Conservation (phyloP, 805 yeast genomes). For the Wickerhamiella brachini region DNA sequence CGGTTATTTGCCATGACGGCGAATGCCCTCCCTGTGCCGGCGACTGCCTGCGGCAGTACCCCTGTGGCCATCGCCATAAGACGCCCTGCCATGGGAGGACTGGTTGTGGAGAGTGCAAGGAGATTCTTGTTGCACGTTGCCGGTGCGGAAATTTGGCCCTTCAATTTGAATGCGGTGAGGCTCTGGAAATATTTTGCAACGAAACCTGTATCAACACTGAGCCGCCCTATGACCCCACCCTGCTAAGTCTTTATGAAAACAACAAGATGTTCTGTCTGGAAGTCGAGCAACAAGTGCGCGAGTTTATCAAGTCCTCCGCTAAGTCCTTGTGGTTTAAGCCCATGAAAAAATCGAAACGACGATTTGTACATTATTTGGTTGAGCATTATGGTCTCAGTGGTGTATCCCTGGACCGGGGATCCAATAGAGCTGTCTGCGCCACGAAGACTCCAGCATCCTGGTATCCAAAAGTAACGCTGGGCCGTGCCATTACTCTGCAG, state of each 20-base stretch:
- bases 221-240: slow-evolving; percentile 24
- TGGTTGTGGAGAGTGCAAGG: slow-evolving; percentile 31
- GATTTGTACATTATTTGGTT: slow-evolving; percentile 54
- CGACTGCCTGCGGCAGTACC: slow-evolving; percentile 36
- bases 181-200: slow-evolving; percentile 27
- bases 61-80: slow-evolving; percentile 56
- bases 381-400: slow-evolving; percentile 43
- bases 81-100: slow-evolving; percentile 47
- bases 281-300: slow-evolving; percentile 39
- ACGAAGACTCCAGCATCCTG: slow-evolving; percentile 6
- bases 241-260: slow-evolving; percentile 29
- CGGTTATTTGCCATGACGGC: slow-evolving; percentile 42
- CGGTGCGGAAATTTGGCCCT: slow-evolving; percentile 46
- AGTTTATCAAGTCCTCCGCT: slow-evolving; percentile 31
- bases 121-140: slow-evolving; percentile 41
- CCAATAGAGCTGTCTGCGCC: slow-evolving; percentile 33
- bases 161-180: slow-evolving; percentile 46
- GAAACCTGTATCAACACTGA: slow-evolving; percentile 42
- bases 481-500: slow-evolving; percentile 5
- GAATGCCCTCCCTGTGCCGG: slow-evolving; percentile 48
- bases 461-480: slow-evolving; percentile 7
- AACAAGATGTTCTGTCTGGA: slow-evolving; percentile 53
- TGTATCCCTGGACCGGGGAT: slow-evolving; percentile 72
- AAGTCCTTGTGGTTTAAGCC: slow-evolving; percentile 51
- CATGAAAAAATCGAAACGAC: slow-evolving; percentile 57